Percentiles rank a stretch among this genome's conserved stretches.
Evolutionary conservation across 1,284 basidiomycete species (phyloP).

Genomic region (Spongispora temasekensis): DNA sequence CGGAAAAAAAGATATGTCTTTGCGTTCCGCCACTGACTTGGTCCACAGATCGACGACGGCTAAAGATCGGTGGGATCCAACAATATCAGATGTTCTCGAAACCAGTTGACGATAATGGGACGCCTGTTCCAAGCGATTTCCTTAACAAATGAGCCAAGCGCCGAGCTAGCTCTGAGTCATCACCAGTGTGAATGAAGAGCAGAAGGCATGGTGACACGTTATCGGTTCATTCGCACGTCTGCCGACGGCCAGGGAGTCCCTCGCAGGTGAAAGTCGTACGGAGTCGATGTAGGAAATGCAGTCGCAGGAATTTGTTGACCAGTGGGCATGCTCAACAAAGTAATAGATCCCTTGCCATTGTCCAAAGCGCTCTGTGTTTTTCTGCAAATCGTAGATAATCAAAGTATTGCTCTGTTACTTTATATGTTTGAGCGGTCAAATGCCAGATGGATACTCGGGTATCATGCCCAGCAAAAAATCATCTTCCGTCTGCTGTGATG

Average conservation of each 20-base stretch:
- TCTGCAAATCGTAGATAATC: too few species aligned
- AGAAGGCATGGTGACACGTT: background rate
- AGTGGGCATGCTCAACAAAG: background rate
- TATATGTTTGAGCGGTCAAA: conserved; percentile 1
- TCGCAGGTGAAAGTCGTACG: background rate
- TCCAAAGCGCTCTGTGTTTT: too few species aligned
- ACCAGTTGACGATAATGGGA: background rate
- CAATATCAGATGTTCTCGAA: background rate
- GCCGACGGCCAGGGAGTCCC: background rate
- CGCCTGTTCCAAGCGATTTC: background rate
- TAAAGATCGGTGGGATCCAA: conserved; percentile 1
- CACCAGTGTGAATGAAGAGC: conserved; percentile 1
- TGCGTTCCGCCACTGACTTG: background rate
- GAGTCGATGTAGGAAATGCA: conserved; percentile 1
- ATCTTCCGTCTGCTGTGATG: background rate
- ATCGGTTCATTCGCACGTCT: background rate
- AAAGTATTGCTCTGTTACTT: too few species aligned
- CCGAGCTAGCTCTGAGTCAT: background rate
- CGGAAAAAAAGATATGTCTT: conserved; percentile 3
- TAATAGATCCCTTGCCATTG: too few species aligned
- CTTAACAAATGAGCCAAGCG: background rate
- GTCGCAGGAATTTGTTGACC: background rate
- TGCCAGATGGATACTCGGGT: background rate
- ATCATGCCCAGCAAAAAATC: conserved; percentile 2
- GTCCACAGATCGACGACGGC: background rate